These are phyloP conservation scores for Fusarium illudens DNA, from an alignment of 2,329 filamentous ascomycete species.

Conservation along the genomic window DNA sequence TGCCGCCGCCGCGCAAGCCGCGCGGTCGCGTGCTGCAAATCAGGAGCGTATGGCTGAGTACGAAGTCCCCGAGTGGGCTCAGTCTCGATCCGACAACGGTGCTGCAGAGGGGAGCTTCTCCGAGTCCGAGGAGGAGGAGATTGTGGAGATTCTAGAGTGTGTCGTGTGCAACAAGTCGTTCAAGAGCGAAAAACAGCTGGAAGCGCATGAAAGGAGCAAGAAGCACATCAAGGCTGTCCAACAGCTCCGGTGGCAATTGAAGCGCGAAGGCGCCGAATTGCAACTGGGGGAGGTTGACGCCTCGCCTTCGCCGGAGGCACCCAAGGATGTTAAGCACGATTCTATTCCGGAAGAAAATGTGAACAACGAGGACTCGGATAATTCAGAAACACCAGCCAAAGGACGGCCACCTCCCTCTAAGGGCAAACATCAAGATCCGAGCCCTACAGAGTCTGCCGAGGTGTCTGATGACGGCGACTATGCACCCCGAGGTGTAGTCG, in stretches of 20 bases:
- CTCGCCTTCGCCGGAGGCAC: not conserved
- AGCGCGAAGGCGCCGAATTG: conserved; percentile 74
- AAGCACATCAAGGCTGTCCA: conserved; percentile 91
- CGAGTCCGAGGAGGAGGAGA: conserved; percentile 62
- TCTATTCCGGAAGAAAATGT: not conserved
- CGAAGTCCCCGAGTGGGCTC: conserved; percentile 79
- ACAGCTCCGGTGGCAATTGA: conserved; percentile 83
- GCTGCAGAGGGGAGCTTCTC: conserved; percentile 69
- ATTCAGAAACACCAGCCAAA: not conserved
- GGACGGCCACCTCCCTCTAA: not conserved
- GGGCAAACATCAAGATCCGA: conserved; percentile 1
- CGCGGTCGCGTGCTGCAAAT: conserved; percentile 81
- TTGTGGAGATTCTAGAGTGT: conserved; percentile 74
- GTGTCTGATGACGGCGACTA: conserved; percentile 54
- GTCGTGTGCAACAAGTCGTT: conserved; percentile 81
- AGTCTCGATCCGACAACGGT: conserved; percentile 60
- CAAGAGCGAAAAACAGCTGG: conserved; percentile 90
- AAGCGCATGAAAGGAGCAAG: conserved; percentile 94
- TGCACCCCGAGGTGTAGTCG: conserved; percentile 55
- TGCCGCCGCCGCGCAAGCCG: conserved; percentile 84
- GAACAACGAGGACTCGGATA: not conserved
- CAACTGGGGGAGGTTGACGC: conserved; percentile 49
- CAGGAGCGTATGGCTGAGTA: conserved; percentile 74
- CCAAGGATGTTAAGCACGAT: not conserved
- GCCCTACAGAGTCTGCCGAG: conserved; percentile 17